Base-by-base conservation (phyloP, 2,329 filamentous ascomycete species). In the Passalora sequoiae region DNA sequence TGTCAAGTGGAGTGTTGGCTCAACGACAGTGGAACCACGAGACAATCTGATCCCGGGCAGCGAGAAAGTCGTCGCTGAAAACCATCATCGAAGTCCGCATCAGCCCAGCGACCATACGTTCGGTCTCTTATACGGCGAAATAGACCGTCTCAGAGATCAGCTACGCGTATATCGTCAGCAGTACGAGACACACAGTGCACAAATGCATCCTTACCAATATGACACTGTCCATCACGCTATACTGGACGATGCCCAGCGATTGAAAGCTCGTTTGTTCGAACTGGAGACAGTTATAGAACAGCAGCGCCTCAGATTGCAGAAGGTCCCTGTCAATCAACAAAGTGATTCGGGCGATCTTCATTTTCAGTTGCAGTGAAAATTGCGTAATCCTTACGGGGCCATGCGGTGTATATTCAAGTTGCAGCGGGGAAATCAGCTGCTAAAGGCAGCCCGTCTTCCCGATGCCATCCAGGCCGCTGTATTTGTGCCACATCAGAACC, bases 1-100 rank as follows among this genome's bases (percentile, higher is more conserved):
- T 10, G 33, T 36, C 7, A 5, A 20, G 3, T 36, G 33, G 33
- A 21, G 15, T n/a, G 33, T 21, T 36, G 33, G 33, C 19, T 36
- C 17, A 21, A 12, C 15, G 6, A 36, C 33, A 8, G 24, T 4
- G 8, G 33, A 36, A n/a, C 33, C 33, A n/a, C 4, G 9, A 12
- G 33, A 36, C 17, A 36, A 36, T 13, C 33, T 36, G 8, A 36
- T 36, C 20, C 33, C 33, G 24, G 33, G 33, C 15, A 21, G 33
- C 20, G 33, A n/a, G 8, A 20, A 36, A 21, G 33, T n/a, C 12
- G 32, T 36, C 7, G 13, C 7, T 13, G 19, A 12, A 10, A 21
- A 21, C 5, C 33, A 36, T 24, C 17, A n/a, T 8, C 19, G 9
- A 12, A n/a, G 24, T 12, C 33, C 33, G 8, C 7, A 16, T 9